Evolutionary conservation across 2,329 filamentous ascomycete genomes (phyloP).

Genomic region (Fonsecaea pugnacius): DNA sequence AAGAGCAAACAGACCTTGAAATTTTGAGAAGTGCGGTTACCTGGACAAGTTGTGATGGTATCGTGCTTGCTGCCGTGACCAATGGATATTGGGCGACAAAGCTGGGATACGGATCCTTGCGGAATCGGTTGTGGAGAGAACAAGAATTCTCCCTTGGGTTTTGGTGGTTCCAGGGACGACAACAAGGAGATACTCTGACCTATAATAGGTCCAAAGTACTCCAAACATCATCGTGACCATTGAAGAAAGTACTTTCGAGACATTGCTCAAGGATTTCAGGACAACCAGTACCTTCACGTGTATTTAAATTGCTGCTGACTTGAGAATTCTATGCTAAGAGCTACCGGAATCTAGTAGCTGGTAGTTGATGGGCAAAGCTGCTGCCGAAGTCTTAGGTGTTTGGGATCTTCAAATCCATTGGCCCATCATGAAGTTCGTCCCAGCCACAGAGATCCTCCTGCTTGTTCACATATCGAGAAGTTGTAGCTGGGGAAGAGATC

Average conservation of each 20-base stretch:
- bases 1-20: neutral
- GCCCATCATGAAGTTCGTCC: neutral
- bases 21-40: neutral
- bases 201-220: neutral
- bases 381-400: neutral
- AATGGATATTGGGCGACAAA: neutral
- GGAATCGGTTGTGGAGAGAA: neutral
- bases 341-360: neutral
- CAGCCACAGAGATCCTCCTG: neutral
- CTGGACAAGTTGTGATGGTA: neutral
- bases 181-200: neutral
- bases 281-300: neutral
- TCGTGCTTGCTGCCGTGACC: neutral
- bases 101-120: neutral
- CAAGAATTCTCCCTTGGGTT: neutral
- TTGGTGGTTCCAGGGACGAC: neutral
- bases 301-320: neutral
- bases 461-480: neutral
- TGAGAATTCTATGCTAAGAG: slow-evolving; percentile 1
- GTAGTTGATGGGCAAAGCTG: slow-evolving; percentile 12
- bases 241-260: neutral
- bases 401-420: neutral
- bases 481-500: neutral
- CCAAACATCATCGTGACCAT: neutral
- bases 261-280: neutral